Evolutionary conservation across 345 rosid genomes (phyloP).

Genomic region (Eucalyptus shirleyi): DNA sequence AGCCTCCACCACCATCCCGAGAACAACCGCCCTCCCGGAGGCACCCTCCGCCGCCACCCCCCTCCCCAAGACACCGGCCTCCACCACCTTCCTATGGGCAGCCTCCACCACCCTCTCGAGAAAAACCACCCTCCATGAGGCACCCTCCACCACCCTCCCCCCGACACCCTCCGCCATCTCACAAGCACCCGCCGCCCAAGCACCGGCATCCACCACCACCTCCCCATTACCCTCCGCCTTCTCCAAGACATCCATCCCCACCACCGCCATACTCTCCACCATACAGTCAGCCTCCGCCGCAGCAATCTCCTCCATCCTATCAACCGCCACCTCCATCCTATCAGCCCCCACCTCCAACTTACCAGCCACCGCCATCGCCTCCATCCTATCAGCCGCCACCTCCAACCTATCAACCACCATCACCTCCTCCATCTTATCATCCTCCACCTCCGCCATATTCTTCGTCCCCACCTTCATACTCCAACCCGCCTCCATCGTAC

Average conservation of each 20-base stretch:
- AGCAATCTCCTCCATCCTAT: not conserved
- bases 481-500: not conserved
- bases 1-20: not conserved
- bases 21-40: not conserved
- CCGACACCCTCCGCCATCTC: not conserved
- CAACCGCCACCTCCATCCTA: not conserved
- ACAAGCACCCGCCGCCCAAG: not conserved
- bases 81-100: not conserved
- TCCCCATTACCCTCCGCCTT: not conserved
- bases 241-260: not conserved
- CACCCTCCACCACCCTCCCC: not conserved
- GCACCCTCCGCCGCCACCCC: not conserved
- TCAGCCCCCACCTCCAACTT: not conserved
- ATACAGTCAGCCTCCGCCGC: not conserved
- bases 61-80: not conserved
- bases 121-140: no score
- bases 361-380: not conserved
- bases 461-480: not conserved
- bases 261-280: not conserved
- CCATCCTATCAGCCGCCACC: not conserved
- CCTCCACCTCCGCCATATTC: not conserved
- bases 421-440: constrained; percentile 1
- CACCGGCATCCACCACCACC: not conserved
- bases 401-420: not conserved
- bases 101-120: not conserved